Conservation (phyloP, 768 basidiomycete species). For the Boletus subparvulus region DNA sequence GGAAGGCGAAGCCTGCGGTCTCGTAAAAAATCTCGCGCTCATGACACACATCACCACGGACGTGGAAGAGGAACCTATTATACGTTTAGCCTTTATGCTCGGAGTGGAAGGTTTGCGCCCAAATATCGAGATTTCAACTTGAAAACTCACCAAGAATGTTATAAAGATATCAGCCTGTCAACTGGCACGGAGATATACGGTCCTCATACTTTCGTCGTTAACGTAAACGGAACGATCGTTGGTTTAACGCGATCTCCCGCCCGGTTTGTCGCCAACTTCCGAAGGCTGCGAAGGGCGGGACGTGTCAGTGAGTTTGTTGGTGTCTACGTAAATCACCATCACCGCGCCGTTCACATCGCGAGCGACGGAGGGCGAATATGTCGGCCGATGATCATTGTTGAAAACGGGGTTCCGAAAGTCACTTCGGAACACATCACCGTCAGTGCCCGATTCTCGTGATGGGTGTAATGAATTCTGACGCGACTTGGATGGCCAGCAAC, state of each 20-base stretch:
- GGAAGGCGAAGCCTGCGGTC: conserved; percentile 98
- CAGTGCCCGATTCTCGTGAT: conserved; percentile 11
- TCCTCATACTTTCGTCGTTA: conserved; percentile 89
- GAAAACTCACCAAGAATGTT: conserved; percentile 14
- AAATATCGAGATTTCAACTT: conserved; percentile 7
- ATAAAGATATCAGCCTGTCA: conserved; percentile 79
- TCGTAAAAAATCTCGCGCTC: conserved; percentile 96
- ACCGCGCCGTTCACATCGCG: conserved; percentile 92
- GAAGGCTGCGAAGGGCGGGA: conserved; percentile 88
- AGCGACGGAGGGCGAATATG: conserved; percentile 98
- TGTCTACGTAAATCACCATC: conserved; percentile 95
- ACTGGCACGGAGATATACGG: conserved; percentile 97
- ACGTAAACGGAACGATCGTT: conserved; percentile 95
- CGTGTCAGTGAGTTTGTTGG: conserved; percentile 95
- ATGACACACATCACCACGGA: conserved; percentile 99
- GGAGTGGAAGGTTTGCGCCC: conserved; percentile 82
- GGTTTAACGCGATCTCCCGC: conserved; percentile 85
- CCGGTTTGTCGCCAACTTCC: conserved; percentile 87
- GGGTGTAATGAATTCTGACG: conserved; percentile 2
- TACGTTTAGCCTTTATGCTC: conserved; percentile 87
- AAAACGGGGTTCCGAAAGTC: conserved; percentile 74
- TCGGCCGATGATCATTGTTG: conserved; percentile 95
- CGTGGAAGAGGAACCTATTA: conserved; percentile 93
- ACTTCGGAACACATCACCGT: conserved; percentile 79
- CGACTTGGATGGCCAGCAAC: conserved; percentile 46